Evolutionary conservation across 257 asterid genomes (phyloP).

Genomic region (Verbena officinalis): DNA sequence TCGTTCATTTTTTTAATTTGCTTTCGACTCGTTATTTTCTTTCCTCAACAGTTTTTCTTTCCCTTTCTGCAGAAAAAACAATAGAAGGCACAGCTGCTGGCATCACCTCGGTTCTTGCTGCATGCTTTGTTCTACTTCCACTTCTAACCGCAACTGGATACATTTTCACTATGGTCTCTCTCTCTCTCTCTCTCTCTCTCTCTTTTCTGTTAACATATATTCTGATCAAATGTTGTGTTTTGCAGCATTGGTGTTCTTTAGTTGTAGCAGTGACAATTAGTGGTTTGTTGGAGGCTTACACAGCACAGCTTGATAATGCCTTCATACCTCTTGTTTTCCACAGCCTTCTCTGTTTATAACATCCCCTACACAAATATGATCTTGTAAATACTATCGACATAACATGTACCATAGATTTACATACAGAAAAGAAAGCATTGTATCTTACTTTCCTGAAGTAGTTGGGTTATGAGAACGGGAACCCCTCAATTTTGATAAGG

Average conservation of each 20-base stretch:
- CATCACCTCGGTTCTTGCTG: slow-evolving; percentile 88
- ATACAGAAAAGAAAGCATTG: not conserved
- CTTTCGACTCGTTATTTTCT: not conserved
- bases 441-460: not conserved
- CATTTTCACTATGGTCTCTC: slow-evolving; percentile 70
- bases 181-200: not conserved
- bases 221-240: slow-evolving; percentile 9
- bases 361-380: slow-evolving; percentile 2
- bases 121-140: slow-evolving; percentile 86
- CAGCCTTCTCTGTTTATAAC: slow-evolving; percentile 83
- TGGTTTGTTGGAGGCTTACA: slow-evolving; percentile 93
- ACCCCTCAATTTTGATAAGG: not conserved
- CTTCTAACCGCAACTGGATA: slow-evolving; percentile 81
- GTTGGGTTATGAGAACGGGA: not conserved
- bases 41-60: slow-evolving; percentile 24
- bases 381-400: slow-evolving; percentile 40
- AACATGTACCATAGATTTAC: slow-evolving; percentile 22
- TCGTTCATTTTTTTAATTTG: slow-evolving; percentile 19
- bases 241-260: slow-evolving; percentile 91
- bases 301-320: slow-evolving; percentile 97
- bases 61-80: slow-evolving; percentile 69
- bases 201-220: not conserved
- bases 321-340: slow-evolving; percentile 96
- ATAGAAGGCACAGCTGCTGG: slow-evolving; percentile 99
- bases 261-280: slow-evolving; percentile 75